Base-by-base conservation (phyloP, 768 basidiomycete genomes). In the Kondoa malvinella region DNA sequence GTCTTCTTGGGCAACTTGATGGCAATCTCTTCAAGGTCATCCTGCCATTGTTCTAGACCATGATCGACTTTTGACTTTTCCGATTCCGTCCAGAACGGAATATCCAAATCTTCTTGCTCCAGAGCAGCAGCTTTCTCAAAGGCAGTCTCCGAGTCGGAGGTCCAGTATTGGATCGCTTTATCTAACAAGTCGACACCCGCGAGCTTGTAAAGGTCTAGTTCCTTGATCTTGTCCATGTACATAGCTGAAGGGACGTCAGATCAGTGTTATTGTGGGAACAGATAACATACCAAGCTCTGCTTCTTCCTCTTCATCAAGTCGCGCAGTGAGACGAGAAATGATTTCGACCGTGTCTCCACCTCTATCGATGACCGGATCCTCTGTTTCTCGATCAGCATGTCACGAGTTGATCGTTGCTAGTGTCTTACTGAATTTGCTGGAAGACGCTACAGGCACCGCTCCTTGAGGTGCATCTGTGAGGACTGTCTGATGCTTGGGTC, bases 21-120 rank as follows among this genome's bases (percentile, higher is more conserved):
- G 1, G 56, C 63, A 50, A 73, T 73, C 61, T 72, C 70, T 1
- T 50, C 71, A 12, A 75, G 67, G 31, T 75, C 74, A 66, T 75
- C 73, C 40, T 71, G 68, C 56, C 69, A 50, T 17, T 71, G 66
- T n/a, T 66, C 65, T 1, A 71, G 62, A 3, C 70, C 70, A 0
- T 67, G 66, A 1, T 57, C 67, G 34, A 73, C 60, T 58, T 65
- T 66, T 21, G 64, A 34, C 34, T 32, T 34, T 33, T 75, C 74
- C 0, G 64, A 58, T 21, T 70, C 69, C 50, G 63, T 65, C 74
- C 74, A 75, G n/a, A n/a, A 15, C 1, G 71, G 32, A 33, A 65
- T 32, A 25, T 63, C 26, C 2, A 68, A 68, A 63, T 71, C 70
- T 2, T 67, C 68, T 15, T 69, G 63, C 17, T 58, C 60, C 32